Evolutionary conservation across 108 stramenopile species (phyloP).

Genomic region (Bacterosira constricta): DNA sequence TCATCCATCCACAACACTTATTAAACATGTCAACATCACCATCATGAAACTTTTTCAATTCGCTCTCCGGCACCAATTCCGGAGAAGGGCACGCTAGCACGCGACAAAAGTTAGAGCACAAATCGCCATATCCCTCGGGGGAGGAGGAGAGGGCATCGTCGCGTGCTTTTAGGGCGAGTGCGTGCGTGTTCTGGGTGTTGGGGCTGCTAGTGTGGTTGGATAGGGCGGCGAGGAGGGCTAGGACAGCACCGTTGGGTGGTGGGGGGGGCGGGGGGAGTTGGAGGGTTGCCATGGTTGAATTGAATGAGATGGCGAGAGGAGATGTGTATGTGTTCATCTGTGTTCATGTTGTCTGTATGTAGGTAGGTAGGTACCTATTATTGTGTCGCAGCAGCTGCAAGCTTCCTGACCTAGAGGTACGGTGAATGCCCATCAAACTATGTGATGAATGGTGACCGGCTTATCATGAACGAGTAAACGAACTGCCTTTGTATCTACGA

Average conservation of each 20-base stretch:
- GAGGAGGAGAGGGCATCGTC: constrained; percentile 71
- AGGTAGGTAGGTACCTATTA: neutral
- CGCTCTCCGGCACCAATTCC: neutral
- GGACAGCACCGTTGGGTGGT: constrained; percentile 65
- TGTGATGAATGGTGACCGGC: too few species aligned
- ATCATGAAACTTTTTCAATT: constrained; percentile 58
- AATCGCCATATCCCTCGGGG: constrained; percentile 54
- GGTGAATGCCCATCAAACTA: too few species aligned
- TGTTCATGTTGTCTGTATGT: neutral
- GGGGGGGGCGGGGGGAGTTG: constrained; percentile 50
- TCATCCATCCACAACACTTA: constrained; percentile 36
- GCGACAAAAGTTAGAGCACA: constrained; percentile 61
- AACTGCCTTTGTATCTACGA: too few species aligned
- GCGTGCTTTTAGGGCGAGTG: constrained; percentile 75
- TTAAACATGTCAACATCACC: constrained; percentile 23
- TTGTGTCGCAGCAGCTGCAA: neutral
- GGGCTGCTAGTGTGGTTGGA: constrained; percentile 54
- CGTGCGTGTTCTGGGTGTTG: constrained; percentile 60
- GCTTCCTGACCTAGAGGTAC: neutral
- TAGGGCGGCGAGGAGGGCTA: constrained; percentile 72
- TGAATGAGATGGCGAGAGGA: neutral
- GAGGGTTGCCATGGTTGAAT: neutral
- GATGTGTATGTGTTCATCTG: neutral
- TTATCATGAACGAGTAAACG: too few species aligned
- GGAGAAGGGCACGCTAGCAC: constrained; percentile 23